Percentiles rank a stretch among this genome's conserved stretches.
Evolutionary conservation across 345 rosid species (phyloP).

Genomic region (Firmiana major): DNA sequence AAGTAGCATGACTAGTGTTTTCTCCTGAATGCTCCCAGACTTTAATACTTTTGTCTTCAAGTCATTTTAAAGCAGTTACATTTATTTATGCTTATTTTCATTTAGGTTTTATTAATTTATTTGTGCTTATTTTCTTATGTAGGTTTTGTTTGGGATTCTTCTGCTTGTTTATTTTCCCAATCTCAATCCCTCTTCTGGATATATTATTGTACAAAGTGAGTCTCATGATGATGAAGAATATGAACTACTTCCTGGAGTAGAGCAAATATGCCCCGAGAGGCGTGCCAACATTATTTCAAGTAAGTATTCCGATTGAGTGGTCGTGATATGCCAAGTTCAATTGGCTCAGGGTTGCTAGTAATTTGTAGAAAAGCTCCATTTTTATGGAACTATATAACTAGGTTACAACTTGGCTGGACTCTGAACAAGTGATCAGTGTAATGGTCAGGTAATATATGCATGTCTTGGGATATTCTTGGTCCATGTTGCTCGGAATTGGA

Average conservation of each 20-base stretch:
- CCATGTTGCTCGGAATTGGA: neutral
- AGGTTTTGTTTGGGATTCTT: slow-evolving; percentile 78
- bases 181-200: slow-evolving; percentile 68
- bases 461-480: neutral
- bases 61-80: neutral
- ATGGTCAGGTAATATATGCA: neutral
- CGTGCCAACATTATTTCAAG: slow-evolving; percentile 62
- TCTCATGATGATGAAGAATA: slow-evolving; percentile 52
- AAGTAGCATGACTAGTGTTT: neutral
- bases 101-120: too few species aligned
- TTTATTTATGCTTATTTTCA: too few species aligned
- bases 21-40: neutral
- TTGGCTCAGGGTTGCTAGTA: neutral
- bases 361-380: neutral
- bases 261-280: slow-evolving; percentile 78
- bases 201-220: slow-evolving; percentile 44
- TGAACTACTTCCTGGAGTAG: slow-evolving; percentile 73
- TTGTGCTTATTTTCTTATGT: slow-evolving; percentile 20
- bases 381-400: neutral
- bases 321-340: neutral
- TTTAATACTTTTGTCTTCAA: neutral
- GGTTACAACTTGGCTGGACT: neutral
- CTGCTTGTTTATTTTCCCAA: slow-evolving; percentile 65
- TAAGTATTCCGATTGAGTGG: slow-evolving; percentile 33
- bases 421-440: too few species aligned